Evolutionary conservation across 306 rosid genomes (phyloP).

Genomic region (Fagus crenata): DNA sequence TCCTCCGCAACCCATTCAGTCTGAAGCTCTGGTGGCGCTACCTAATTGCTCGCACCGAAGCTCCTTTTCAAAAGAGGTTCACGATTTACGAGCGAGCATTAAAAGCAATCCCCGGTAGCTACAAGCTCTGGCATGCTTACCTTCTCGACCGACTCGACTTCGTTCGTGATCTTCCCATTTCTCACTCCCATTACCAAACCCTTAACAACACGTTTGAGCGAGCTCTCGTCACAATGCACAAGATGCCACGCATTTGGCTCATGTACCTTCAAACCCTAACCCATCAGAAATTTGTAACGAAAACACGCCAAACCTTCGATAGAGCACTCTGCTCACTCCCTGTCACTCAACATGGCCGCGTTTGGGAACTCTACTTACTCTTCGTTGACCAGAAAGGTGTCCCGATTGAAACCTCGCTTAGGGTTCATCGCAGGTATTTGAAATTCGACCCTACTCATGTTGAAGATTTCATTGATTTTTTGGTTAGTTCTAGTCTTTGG

Average conservation of each 20-base stretch:
- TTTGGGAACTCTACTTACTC: no score
- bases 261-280: slow-evolving; percentile 71
- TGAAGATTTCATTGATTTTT: slow-evolving; percentile 23
- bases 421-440: slow-evolving; percentile 88
- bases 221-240: slow-evolving; percentile 89
- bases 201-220: slow-evolving; percentile 87
- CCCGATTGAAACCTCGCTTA: slow-evolving; percentile 81
- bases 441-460: slow-evolving; percentile 76
- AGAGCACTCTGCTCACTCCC: slow-evolving; percentile 40
- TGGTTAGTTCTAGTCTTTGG: no score
- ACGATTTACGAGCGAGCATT: no score
- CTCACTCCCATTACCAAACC: slow-evolving; percentile 64
- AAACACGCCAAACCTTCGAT: slow-evolving; percentile 71
- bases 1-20: no score
- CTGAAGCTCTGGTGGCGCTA: no score
- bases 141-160: slow-evolving; percentile 40
- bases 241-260: slow-evolving; percentile 90
- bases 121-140: no score
- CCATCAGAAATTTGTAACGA: slow-evolving; percentile 53
- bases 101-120: no score
- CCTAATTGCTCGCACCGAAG: no score
- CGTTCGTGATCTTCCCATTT: slow-evolving; percentile 63
- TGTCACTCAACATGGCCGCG: no score
- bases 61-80: no score
- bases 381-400: no score